A percentile compares a stretch with the other conserved stretches of the same genome.
phyloP scores from a whole-genome alignment of 331 rosid genomes.

The Cydonia oblonga region DNA sequence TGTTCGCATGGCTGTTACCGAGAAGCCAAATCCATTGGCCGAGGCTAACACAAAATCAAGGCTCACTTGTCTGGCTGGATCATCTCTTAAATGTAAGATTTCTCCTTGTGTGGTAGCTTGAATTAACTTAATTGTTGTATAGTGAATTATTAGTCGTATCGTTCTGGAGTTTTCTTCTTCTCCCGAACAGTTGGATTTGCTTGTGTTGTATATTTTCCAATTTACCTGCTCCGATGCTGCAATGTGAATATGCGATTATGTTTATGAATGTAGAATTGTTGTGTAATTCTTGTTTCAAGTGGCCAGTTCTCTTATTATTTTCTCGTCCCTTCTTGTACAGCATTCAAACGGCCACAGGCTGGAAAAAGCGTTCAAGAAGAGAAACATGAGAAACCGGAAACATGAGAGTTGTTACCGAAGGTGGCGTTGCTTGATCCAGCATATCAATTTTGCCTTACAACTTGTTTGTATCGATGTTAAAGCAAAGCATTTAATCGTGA shows the following conservation, averaged over 20 bases:
- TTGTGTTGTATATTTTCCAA: neutral
- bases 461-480: neutral
- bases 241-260: neutral
- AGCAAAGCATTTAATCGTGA: neutral
- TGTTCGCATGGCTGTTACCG: constrained; percentile 65
- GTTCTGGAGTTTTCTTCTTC: neutral
- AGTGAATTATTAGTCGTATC: neutral
- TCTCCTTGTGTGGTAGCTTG: neutral
- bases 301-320: neutral
- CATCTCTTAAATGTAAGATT: constrained; percentile 60
- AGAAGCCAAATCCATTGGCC: constrained; percentile 58
- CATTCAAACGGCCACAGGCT: neutral
- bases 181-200: neutral
- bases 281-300: neutral
- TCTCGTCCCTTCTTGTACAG: constrained; percentile 4
- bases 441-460: constrained; percentile 18
- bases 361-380: neutral
- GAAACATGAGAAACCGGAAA: neutral
- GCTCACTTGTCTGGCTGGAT: constrained; percentile 83
- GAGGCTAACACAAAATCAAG: constrained; percentile 76
- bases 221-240: neutral
- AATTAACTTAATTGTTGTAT: neutral
- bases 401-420: neutral
- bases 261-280: neutral
- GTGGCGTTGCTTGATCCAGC: neutral